Evolutionary conservation across 148 eudicot genomes (phyloP).

Genomic region (Rhododendron simsii): DNA sequence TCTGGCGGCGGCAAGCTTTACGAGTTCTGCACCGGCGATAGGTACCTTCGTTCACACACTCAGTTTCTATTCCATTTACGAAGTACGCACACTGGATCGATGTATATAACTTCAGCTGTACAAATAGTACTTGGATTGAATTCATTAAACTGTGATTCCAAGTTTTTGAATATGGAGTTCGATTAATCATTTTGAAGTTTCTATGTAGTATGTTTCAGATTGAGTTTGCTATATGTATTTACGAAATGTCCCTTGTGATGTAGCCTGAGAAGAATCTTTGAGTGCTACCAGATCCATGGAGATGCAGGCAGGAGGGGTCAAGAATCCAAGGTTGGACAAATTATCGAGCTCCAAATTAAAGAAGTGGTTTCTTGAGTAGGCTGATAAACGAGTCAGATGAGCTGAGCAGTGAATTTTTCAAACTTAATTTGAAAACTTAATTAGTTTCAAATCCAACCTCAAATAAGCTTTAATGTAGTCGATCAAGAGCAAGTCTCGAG

Average conservation of each 20-base stretch:
- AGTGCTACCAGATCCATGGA: constrained; percentile 6
- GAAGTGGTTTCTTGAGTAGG: too few species aligned
- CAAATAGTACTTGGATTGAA: neutral
- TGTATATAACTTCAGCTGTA: too few species aligned
- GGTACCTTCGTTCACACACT: neutral
- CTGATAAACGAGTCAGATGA: too few species aligned
- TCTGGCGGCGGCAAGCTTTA: constrained; percentile 2
- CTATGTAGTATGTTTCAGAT: neutral
- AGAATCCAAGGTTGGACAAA: neutral
- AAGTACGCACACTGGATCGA: too few species aligned
- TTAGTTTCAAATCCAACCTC: neutral
- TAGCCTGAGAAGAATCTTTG: constrained; percentile 15
- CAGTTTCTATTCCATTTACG: too few species aligned
- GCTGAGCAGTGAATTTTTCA: neutral
- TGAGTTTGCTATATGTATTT: neutral
- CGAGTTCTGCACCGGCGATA: constrained; percentile 12
- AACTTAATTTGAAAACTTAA: neutral
- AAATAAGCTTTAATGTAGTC: neutral
- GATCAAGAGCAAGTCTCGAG: neutral
- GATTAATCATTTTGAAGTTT: neutral
- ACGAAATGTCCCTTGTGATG: neutral
- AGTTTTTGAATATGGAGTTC: neutral
- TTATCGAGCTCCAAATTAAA: neutral
- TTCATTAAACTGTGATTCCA: neutral
- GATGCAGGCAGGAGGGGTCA: constrained; percentile 8